Percentiles rank a stretch among this genome's conserved stretches.
phyloP scores from a whole-genome alignment of 257 asterid genomes.

The Prunella vulgaris region DNA sequence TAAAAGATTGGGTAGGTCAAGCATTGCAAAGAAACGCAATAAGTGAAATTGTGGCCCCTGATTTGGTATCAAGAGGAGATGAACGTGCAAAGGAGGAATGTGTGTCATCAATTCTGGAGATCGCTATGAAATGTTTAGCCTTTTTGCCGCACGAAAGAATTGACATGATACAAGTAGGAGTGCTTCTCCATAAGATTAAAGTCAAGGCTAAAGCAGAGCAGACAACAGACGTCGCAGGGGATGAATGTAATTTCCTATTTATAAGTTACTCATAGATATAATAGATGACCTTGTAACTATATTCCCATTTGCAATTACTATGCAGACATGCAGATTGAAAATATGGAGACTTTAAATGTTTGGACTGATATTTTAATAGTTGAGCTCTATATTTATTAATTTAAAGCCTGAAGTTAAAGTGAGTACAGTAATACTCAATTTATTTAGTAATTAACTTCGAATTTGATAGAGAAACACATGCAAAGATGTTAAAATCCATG shows the following conservation, averaged over 20 bases:
- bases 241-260: not conserved
- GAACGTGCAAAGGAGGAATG: constrained; percentile 2
- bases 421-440: too few relatives aligned
- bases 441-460: too few relatives aligned
- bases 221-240: not conserved
- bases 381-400: too few relatives aligned
- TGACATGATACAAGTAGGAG: constrained; percentile 10
- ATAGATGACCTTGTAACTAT: too few relatives aligned
- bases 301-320: too few relatives aligned
- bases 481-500: too few relatives aligned
- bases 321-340: too few relatives aligned
- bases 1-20: not conserved
- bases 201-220: not conserved
- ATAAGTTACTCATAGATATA: not conserved
- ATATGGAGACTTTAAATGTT: too few relatives aligned
- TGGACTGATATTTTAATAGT: too few relatives aligned
- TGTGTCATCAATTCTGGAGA: too few relatives aligned
- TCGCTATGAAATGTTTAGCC: constrained; percentile 26
- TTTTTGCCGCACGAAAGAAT: constrained; percentile 22
- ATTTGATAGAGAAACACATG: too few relatives aligned
- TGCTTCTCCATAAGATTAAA: constrained; percentile 22
- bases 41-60: constrained; percentile 7
- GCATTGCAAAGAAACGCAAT: constrained; percentile 17
- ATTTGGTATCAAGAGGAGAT: constrained; percentile 16
- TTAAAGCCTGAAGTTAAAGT: too few relatives aligned